These are phyloP conservation scores for Termitomyces titanicus DNA, from an alignment of 768 basidiomycete species.

Conservation along the genomic window DNA sequence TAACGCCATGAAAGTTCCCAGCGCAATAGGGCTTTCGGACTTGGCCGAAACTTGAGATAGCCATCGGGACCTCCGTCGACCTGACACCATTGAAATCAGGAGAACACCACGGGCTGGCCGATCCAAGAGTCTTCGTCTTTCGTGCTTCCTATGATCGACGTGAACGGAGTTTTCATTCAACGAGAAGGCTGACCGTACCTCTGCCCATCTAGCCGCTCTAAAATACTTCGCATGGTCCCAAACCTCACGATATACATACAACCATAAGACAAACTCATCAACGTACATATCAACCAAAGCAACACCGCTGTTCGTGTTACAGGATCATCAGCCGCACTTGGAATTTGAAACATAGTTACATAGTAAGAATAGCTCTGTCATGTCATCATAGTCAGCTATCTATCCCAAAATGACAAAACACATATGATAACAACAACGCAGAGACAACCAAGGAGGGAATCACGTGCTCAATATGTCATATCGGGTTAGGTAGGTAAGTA, in stretches of 20 bases:
- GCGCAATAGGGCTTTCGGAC: no score
- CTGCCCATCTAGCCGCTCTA: slow-evolving; percentile 69
- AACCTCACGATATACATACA: no score
- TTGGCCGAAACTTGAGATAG: no score
- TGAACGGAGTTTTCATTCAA: neutral
- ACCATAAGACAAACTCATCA: slow-evolving; percentile 71
- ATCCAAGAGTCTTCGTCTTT: slow-evolving; percentile 25
- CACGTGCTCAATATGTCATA: no score
- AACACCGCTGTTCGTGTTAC: slow-evolving; percentile 59
- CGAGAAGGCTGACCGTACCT: slow-evolving; percentile 36
- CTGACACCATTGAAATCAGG: no score
- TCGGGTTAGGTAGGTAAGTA: no score
- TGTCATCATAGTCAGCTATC: neutral
- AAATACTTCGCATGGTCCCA: slow-evolving; percentile 70
- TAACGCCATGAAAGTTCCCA: no score
- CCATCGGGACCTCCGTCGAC: no score
- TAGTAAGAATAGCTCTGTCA: slow-evolving; percentile 59
- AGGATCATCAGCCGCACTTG: slow-evolving; percentile 51
- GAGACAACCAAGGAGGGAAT: no score
- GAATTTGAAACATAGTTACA: slow-evolving; percentile 66
- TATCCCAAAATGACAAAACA: neutral
- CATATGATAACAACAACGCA: slow-evolving; percentile 49
- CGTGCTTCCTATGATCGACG: slow-evolving; percentile 47
- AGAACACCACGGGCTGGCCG: no score
- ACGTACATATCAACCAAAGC: slow-evolving; percentile 58